phyloP scores from a whole-genome alignment of 495 filamentous ascomycete species.

The Annulohypoxylon moriforme region DNA sequence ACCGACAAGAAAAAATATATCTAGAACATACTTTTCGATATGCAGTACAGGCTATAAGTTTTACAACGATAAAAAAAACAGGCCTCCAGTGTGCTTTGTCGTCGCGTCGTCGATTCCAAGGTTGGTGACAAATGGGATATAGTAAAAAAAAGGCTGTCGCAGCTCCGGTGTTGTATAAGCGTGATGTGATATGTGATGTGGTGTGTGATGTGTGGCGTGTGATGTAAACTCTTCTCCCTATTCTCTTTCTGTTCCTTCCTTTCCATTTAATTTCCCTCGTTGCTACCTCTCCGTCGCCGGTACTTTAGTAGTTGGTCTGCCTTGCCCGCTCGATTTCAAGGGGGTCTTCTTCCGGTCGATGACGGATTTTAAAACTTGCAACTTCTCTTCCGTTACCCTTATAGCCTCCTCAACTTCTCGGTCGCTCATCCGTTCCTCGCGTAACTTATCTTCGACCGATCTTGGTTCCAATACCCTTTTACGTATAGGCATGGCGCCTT shows the following conservation, averaged over 20 bases:
- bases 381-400: constrained; percentile 81
- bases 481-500: constrained; percentile 51
- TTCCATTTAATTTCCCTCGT: constrained; percentile 2
- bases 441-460: constrained; percentile 65
- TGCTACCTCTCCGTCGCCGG: constrained; percentile 30
- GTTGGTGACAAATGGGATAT: constrained; percentile 42
- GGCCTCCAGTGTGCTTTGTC: constrained; percentile 42
- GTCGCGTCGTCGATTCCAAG: constrained; percentile 44
- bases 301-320: constrained; percentile 25
- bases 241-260: background rate
- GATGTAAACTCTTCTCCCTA: constrained; percentile 14
- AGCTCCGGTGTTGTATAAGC: constrained; percentile 20
- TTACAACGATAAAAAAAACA: constrained; percentile 41
- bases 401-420: constrained; percentile 88
- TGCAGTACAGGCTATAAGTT: constrained; percentile 47
- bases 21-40: constrained; percentile 29
- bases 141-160: constrained; percentile 34
- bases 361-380: constrained; percentile 78
- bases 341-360: constrained; percentile 67
- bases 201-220: constrained; percentile 8
- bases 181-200: background rate
- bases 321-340: constrained; percentile 27
- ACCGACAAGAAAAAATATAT: constrained; percentile 9
- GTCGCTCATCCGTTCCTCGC: constrained; percentile 79
- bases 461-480: constrained; percentile 58